Conservation (phyloP, 768 basidiomycete genomes). For the Macrocybe gigantea region DNA sequence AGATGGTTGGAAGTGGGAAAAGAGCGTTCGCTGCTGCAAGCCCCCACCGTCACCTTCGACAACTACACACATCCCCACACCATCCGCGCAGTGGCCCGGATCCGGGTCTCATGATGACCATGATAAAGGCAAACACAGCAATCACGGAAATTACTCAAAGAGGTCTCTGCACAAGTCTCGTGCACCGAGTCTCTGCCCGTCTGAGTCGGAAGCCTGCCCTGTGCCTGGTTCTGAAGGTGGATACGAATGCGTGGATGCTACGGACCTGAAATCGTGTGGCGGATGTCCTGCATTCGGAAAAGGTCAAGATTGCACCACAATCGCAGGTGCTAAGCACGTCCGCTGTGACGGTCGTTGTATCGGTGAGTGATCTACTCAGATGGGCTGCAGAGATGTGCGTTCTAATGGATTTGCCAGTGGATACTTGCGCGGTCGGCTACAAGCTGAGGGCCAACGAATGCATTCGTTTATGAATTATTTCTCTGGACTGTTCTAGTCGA, state of each 20-base stretch:
- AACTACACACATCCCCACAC: constrained; percentile 27
- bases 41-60: constrained; percentile 24
- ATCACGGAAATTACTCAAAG: constrained; percentile 10
- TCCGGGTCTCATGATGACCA: background rate
- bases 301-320: constrained; percentile 69
- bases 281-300: constrained; percentile 60
- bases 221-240: constrained; percentile 31
- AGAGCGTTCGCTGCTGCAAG: constrained; percentile 34
- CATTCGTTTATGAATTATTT: constrained; percentile 7
- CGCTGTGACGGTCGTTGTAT: constrained; percentile 58
- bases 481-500: constrained; percentile 8
- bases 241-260: constrained; percentile 59
- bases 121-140: constrained; percentile 10
- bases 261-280: constrained; percentile 69
- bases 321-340: constrained; percentile 61
- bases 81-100: constrained; percentile 14
- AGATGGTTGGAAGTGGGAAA: constrained; percentile 40
- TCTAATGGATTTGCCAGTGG: constrained; percentile 26
- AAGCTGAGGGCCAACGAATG: constrained; percentile 38
- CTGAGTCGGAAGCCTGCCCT: constrained; percentile 51
- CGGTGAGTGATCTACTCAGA: constrained; percentile 30
- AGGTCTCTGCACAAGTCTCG: constrained; percentile 31
- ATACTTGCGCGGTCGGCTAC: constrained; percentile 46
- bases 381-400: too few relatives aligned
- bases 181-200: constrained; percentile 41